Conservation (phyloP, 805 yeast genomes). For the Lipomyces orientalis region DNA sequence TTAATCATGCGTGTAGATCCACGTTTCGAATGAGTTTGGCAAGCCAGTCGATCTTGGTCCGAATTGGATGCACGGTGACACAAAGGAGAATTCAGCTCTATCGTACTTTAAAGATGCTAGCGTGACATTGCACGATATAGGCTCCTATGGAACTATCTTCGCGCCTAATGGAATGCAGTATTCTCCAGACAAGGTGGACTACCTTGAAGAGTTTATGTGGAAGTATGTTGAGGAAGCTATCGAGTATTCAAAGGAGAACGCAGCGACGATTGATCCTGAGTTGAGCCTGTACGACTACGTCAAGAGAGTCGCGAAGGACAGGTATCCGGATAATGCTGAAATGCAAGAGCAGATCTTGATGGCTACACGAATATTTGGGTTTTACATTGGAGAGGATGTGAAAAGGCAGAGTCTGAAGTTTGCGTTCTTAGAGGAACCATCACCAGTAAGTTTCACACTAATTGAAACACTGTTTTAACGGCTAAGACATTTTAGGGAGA, state of each 20-base stretch:
- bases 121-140: conserved; percentile 28
- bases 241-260: conserved; percentile 30
- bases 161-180: conserved; percentile 28
- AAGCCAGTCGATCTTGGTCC: conserved; percentile 38
- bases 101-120: conserved; percentile 11
- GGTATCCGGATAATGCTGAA: conserved; percentile 4
- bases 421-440: conserved; percentile 34
- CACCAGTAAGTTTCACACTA: conserved; percentile 16
- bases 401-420: conserved; percentile 35
- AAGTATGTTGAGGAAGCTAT: conserved; percentile 38
- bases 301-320: conserved; percentile 1
- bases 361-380: conserved; percentile 31
- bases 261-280: conserved; percentile 20
- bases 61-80: conserved; percentile 40
- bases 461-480: neutral
- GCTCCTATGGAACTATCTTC: conserved; percentile 16
- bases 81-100: conserved; percentile 20
- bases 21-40: conserved; percentile 19
- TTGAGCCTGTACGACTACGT: conserved; percentile 29
- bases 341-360: conserved; percentile 15
- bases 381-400: conserved; percentile 36
- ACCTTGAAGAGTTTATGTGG: conserved; percentile 32
- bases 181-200: neutral
- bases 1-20: conserved; percentile 4
- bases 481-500: conserved; percentile 25